Base-by-base conservation (phyloP, 2,329 filamentous ascomycete genomes). In the Penicillium sp. region DNA sequence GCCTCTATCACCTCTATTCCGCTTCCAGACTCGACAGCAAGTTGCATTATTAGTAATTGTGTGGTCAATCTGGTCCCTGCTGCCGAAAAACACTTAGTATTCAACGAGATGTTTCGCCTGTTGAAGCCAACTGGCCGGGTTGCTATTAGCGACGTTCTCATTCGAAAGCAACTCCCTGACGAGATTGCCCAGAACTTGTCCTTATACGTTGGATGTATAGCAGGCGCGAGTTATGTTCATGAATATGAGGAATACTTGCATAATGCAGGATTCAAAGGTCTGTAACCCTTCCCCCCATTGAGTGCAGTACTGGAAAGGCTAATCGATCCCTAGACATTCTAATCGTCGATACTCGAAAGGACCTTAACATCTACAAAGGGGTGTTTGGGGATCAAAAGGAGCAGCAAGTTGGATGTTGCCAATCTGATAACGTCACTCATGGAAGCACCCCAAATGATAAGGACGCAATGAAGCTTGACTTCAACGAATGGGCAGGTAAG, bases 1-100 rank as follows among this genome's bases (percentile, higher is more conserved):
- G 70, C 75, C 1, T 62, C 61, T 15, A 85, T 87, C 60, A 84
- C 79, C 0, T 59, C 69, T 3, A 78, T 84, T 15, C 68, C 75
- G 0, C 68, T 85, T 0, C 62, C 70, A 0, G 57, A 67, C 7
- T 60, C 54, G 7, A 77, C 63, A 10, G 79, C 75, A n/a, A 75
- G 85, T 66, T 80, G 80, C 59, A 78, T 87, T 49, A 84, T 86
- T 56, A 82, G 78, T 55, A 88, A 87, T 67, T 88, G 84, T 52
- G 83, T 85, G 21, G 69, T 86, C 52, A 86, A 85, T 57, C 78
- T 85, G 0, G 79, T 85, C 0, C 82, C 81, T 0, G 63, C 68
- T 7, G 50, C 54, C 0, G 80, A 86, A 7, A 86, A 85, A 61
- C 74, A 69, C 4, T 52, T 71, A 0, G 82, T 78, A 0, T 87